These are phyloP conservation scores for Tillandsia fasciculata DNA, from an alignment of 176 grass and related monocot species.

Conservation along the genomic window DNA sequence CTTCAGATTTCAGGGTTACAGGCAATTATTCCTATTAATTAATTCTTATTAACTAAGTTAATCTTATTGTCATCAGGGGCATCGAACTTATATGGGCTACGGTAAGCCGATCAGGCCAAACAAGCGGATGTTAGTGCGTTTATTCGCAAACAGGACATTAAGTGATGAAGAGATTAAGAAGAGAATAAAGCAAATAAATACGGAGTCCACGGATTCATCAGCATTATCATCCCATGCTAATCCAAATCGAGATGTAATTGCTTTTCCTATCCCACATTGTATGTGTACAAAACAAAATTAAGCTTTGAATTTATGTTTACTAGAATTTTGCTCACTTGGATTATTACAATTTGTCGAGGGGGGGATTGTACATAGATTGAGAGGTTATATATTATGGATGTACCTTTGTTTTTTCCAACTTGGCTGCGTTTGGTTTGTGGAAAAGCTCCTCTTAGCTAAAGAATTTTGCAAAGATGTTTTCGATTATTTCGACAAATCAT, in stretches of 20 bases:
- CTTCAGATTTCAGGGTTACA: too few species aligned
- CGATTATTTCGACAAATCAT: too few species aligned
- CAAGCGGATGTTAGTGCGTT: slow-evolving; percentile 25
- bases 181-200: slow-evolving; percentile 19
- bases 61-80: slow-evolving; percentile 16
- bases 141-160: slow-evolving; percentile 10
- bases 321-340: neutral
- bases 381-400: too few species aligned
- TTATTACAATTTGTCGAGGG: too few species aligned
- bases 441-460: too few species aligned
- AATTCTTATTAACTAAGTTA: neutral
- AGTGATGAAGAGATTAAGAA: slow-evolving; percentile 10
- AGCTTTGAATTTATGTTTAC: neutral
- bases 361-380: too few species aligned
- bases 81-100: slow-evolving; percentile 25
- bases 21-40: too few species aligned
- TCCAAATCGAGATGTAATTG: slow-evolving; percentile 25
- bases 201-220: neutral
- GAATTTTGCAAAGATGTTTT: too few species aligned
- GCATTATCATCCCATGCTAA: neutral
- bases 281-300: slow-evolving; percentile 15
- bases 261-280: slow-evolving; percentile 25
- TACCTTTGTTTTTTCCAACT: too few species aligned
- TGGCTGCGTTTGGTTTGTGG: too few species aligned
- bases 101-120: slow-evolving; percentile 34